Conservation (phyloP, 1,284 basidiomycete species). For the Ceraceosorus guamensis region DNA sequence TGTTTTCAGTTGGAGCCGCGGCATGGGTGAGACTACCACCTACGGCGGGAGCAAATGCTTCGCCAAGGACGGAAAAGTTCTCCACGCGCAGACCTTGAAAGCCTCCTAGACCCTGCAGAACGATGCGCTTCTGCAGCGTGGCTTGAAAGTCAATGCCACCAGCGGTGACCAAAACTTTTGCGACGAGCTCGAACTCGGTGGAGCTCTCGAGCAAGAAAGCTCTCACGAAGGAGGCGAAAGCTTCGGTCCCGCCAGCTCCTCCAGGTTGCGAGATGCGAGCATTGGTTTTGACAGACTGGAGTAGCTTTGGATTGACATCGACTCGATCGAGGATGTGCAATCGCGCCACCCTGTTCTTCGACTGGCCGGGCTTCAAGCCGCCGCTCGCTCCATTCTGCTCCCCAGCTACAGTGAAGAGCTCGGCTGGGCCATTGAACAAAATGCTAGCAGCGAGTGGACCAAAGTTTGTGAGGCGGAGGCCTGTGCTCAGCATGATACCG, state of each 20-base stretch:
- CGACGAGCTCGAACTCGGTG: constrained; percentile 13
- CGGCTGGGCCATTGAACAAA: constrained; percentile 16
- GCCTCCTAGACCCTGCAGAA: constrained; percentile 26
- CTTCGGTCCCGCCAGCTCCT: constrained; percentile 4
- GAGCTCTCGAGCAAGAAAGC: constrained; percentile 18
- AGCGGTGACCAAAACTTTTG: constrained; percentile 20
- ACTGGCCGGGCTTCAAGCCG: neutral
- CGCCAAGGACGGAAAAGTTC: constrained; percentile 27
- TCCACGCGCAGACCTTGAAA: constrained; percentile 20
- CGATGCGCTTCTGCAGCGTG: constrained; percentile 22
- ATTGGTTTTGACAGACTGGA: constrained; percentile 13
- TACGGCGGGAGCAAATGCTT: constrained; percentile 12
- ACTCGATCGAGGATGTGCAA: constrained; percentile 20
- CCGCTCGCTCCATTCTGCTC: constrained; percentile 4
- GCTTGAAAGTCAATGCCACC: constrained; percentile 31
- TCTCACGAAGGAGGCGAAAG: constrained; percentile 27
- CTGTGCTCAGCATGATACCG: constrained; percentile 25
- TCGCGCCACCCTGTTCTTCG: no score
- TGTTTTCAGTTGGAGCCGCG: constrained; percentile 1
- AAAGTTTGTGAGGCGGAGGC: constrained; percentile 25
- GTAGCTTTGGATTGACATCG: constrained; percentile 17
- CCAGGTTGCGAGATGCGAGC: constrained; percentile 8
- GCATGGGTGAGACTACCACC: constrained; percentile 4
- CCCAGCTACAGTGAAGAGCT: neutral
- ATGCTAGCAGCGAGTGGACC: constrained; percentile 29